Evolutionary conservation across 177 flowering plant species (phyloP), one percentile per base, ranked within the genome.

Genomic region (Vitis hybrid): DNA sequence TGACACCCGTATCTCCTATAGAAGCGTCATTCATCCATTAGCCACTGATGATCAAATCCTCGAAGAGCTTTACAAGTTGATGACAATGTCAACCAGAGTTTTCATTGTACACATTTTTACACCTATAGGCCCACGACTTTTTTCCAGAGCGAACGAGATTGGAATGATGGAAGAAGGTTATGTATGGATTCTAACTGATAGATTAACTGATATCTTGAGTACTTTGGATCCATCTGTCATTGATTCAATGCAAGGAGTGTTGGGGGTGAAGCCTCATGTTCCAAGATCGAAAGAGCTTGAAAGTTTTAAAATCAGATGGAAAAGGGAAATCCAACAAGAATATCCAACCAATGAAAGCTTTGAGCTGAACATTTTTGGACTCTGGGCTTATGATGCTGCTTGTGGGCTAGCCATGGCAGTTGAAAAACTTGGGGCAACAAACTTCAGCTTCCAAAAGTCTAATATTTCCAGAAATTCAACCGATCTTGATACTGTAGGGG

Each of bases 311-410:
- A 17, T 9, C 1, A 14, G 72, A 57, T 71, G 75, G 78, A 78
- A 71, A 54, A 68, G 51, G 23, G 62, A 73, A 12, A 61, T 77
- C n/a, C 69, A 15, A 48, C 45, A 50, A 30, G 68, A 72, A 0
- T 49, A 75, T 15, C 70, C 67, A 32, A 9, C 11, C 12, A 11
- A 13, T 62, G 12, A 5, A 15, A 14, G 2, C 4, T 11, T 65
- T 7, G 70, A 80, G 13, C 56, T 82, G 6, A 72, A 70, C 70
- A 23, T 77, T 3, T 74, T 50, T 72, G 80, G 78, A 2, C 58
- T 83, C 2, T 76, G 85, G 83, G 86, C 84, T 5, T 82, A 81
- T 68, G 85, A 85, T 74, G 71, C 86, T 10, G 50, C 23, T 26
- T 21, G 32, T 15, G 64, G 62, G 55, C 14, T 71, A 32, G 74